phyloP scores from a whole-genome alignment of 1,284 basidiomycete species.

The Pyrrhoderma lamaoense region DNA sequence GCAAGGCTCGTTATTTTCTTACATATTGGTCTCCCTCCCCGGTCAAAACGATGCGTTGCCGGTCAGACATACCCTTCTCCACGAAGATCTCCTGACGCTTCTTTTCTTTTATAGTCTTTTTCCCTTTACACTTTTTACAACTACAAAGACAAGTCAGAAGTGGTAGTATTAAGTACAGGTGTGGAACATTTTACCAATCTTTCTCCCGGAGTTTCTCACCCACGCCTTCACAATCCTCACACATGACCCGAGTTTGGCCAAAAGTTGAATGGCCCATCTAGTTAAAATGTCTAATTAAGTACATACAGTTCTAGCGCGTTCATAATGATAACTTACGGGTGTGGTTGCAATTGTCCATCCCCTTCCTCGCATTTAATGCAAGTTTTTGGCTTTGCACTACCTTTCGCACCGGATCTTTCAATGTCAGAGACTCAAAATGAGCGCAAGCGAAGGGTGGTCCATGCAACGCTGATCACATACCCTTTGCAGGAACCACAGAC shows the following conservation, averaged over 20 bases:
- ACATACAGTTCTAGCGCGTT: neutral
- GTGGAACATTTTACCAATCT: conserved; percentile 53
- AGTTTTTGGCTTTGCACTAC: conserved; percentile 71
- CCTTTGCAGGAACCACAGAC: conserved; percentile 80
- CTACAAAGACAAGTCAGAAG: conserved; percentile 32
- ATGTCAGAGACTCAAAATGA: conserved; percentile 15
- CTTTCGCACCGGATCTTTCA: conserved; percentile 70
- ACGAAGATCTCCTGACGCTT: conserved; percentile 81
- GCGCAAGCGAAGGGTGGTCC: conserved; percentile 1
- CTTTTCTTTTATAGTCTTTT: conserved; percentile 80
- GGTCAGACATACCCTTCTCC: conserved; percentile 83
- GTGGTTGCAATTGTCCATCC: conserved; percentile 64
- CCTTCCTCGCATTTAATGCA: conserved; percentile 79
- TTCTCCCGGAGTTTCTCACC: conserved; percentile 84
- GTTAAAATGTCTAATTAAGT: neutral
- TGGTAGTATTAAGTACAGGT: neutral
- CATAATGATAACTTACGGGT: conserved; percentile 27
- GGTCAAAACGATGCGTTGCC: conserved; percentile 78
- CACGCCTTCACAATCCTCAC: conserved; percentile 73
- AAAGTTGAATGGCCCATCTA: conserved; percentile 45
- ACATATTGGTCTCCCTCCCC: conserved; percentile 91
- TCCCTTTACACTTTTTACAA: conserved; percentile 95
- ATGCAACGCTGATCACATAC: conserved; percentile 33
- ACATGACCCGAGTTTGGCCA: conserved; percentile 50
- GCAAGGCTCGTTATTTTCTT: conserved; percentile 18